Evolutionary conservation across 352 stramenopile genomes (phyloP).

Genomic region (Blastocystis sp.): DNA sequence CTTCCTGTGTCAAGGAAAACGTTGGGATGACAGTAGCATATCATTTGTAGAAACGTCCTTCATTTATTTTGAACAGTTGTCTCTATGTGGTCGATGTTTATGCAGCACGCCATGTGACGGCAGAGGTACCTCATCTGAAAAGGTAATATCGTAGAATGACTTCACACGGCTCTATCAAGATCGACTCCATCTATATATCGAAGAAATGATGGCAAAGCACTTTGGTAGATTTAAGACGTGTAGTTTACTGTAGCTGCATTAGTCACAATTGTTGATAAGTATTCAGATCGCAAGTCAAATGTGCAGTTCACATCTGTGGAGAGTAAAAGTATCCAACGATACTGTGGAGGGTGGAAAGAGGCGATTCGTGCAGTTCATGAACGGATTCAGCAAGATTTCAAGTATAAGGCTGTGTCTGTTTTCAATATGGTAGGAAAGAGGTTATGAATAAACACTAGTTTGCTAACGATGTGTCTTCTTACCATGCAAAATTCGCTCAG

Average conservation of each 20-base stretch:
- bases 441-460: background rate
- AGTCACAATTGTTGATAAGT: slow-evolving; percentile 16
- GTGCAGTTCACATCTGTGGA: background rate
- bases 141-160: background rate
- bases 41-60: background rate
- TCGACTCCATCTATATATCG: slow-evolving; percentile 6
- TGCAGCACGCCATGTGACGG: background rate
- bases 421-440: background rate
- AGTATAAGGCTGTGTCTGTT: background rate
- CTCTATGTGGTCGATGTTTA: slow-evolving; percentile 28
- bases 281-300: background rate
- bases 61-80: slow-evolving; percentile 26
- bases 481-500: background rate
- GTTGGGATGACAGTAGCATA: background rate
- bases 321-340: slow-evolving; percentile 19
- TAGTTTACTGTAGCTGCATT: background rate
- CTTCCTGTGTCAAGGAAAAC: slow-evolving; percentile 31
- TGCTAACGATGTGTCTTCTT: slow-evolving; percentile 2
- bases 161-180: background rate
- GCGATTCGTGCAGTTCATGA: background rate
- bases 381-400: background rate
- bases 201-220: slow-evolving; percentile 42
- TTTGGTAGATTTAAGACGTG: background rate
- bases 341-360: background rate
- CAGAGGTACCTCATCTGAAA: background rate